A percentile compares a stretch with the other conserved stretches of the same genome.
Conservation (phyloP, 2,329 filamentous ascomycete genomes). For the Coniella lustricola region DNA sequence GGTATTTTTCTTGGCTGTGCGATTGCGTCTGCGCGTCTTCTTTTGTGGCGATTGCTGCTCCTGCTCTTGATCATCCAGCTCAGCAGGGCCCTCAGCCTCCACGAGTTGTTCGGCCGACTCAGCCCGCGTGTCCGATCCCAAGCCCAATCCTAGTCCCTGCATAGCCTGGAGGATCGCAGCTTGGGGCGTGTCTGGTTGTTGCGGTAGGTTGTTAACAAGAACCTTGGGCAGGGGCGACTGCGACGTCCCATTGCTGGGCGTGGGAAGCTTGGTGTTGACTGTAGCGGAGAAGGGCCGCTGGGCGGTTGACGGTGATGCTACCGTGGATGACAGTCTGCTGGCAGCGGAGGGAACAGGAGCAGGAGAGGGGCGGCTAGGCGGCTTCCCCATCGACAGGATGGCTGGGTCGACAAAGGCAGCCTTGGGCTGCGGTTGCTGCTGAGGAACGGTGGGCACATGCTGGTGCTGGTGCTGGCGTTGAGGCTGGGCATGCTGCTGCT, state of each 20-base stretch:
- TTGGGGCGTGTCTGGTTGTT: conserved; percentile 17
- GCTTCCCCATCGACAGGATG: conserved; percentile 62
- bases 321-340: neutral
- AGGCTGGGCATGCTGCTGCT: neutral
- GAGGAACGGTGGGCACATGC: conserved; percentile 20
- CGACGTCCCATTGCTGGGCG: conserved; percentile 1
- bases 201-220: conserved; percentile 6
- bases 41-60: conserved; percentile 19
- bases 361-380: conserved; percentile 25
- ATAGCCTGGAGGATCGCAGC: conserved; percentile 18
- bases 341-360: neutral
- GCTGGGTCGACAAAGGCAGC: conserved; percentile 69
- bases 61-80: conserved; percentile 16
- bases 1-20: conserved; percentile 21
- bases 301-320: conserved; percentile 19
- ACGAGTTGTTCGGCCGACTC: conserved; percentile 18
- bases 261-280: neutral
- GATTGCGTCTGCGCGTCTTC: conserved; percentile 26
- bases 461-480: conserved; percentile 7
- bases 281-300: conserved; percentile 14
- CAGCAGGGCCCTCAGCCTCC: conserved; percentile 17
- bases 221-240: conserved; percentile 10
- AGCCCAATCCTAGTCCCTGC: conserved; percentile 18
- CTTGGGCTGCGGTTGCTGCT: conserved; percentile 21
- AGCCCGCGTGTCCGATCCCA: conserved; percentile 18